Evolutionary conservation across 2,329 filamentous ascomycete genomes (phyloP), one percentile per base, ranked within the genome.

Genomic region (Alternaria arbusti): DNA sequence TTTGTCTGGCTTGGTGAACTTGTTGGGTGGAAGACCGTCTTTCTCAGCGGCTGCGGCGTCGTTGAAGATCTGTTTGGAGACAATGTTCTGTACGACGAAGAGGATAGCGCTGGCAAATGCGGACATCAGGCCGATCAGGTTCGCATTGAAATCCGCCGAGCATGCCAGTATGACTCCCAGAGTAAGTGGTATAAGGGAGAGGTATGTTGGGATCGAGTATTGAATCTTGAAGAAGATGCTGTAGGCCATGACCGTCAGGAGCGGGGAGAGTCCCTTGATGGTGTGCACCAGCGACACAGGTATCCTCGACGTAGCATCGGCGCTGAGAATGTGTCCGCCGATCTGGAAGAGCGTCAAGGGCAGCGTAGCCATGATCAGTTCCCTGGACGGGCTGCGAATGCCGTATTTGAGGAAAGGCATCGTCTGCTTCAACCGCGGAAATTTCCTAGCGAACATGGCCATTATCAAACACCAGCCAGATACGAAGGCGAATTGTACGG

Each of bases 71-170:
- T 93, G 93, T 82, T 99, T 99, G 20, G 95, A 98, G 70, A 97
- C 97, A 61, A 99, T 99, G 77, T 99, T 99, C 78, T 99, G 96
- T 0, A 94, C 96, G 36, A 99, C 96, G 76, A 99, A 99, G 68
- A 98, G 91, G 59, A 98, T 84, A 8, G 96, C 93, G n/a, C 93
- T 94, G 32, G 93, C 84, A 40, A 99, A 90, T 4, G 96, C 94
- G 74, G 94, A 95, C 11, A 95, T 74, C 17, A 99, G 91, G n/a
- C 96, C 96, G 55, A 96, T 86, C 66, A 97, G 87, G 76, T 99
- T 94, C 28, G 92, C 95, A 22, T 89, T 91, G 72, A 97, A 94
- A 75, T 94, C 93, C 12, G 94, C 92, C 1, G 95, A 97, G 80
- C 96, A 99, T 10, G 96, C 96, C 69, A 99, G 87, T 87, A 97